Conservation (phyloP, 1,284 basidiomycete species). For the Cutaneotrichosporon sp. region DNA sequence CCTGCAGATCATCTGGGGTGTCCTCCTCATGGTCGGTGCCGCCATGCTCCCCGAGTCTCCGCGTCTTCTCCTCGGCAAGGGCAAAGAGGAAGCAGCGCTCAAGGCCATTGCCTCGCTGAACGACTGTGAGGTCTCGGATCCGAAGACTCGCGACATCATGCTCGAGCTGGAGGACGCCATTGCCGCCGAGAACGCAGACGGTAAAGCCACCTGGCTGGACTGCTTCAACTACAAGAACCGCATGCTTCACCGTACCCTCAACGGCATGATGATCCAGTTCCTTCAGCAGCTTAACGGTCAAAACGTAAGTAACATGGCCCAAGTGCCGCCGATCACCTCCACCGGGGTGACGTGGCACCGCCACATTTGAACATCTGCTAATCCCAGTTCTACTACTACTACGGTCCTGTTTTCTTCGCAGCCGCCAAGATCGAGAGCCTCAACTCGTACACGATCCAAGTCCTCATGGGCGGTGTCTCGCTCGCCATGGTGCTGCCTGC, state of each 20-base stretch:
- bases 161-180: conserved; percentile 59
- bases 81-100: conserved; percentile 53
- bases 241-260: conserved; percentile 8
- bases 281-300: conserved; percentile 62
- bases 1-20: conserved; percentile 33
- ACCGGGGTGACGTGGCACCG: too few relatives aligned
- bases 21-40: conserved; percentile 54
- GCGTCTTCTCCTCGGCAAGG: conserved; percentile 36
- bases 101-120: conserved; percentile 63
- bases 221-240: conserved; percentile 56
- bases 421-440: conserved; percentile 60
- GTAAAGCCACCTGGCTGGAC: conserved; percentile 70
- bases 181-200: conserved; percentile 63
- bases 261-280: conserved; percentile 75
- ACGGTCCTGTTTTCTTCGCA: conserved; percentile 73
- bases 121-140: conserved; percentile 58
- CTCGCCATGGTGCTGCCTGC: conserved; percentile 37
- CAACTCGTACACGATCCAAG: conserved; percentile 53
- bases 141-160: conserved; percentile 59
- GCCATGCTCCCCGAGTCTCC: conserved; percentile 69
- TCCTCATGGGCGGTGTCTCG: conserved; percentile 28
- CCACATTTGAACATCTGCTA: conserved; percentile 31
- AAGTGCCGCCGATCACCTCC: too few relatives aligned
- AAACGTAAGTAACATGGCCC: too few relatives aligned
- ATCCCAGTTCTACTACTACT: conserved; percentile 28